These are phyloP conservation scores for Chalciporus piperatus DNA, from an alignment of 768 basidiomycete genomes.

Conservation along the genomic window DNA sequence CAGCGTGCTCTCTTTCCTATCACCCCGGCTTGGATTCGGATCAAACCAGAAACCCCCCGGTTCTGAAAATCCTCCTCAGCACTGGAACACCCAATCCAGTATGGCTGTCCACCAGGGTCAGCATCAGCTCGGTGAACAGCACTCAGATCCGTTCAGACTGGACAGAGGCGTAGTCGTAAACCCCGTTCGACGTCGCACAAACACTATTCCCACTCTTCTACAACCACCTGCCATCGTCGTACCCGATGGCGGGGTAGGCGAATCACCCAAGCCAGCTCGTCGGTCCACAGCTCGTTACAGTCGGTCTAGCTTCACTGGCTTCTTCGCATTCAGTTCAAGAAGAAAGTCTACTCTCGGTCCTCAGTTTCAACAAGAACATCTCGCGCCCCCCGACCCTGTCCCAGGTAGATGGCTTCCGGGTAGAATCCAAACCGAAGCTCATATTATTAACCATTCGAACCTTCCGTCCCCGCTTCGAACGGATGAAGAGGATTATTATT, in stretches of 20 bases:
- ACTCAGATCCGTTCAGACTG: conserved; percentile 27
- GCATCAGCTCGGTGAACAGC: conserved; percentile 41
- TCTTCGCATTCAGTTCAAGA: conserved; percentile 30
- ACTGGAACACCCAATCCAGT: conserved; percentile 53
- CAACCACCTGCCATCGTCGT: conserved; percentile 43
- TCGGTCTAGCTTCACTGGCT: conserved; percentile 41
- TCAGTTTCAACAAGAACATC: conserved; percentile 9
- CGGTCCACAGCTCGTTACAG: conserved; percentile 30
- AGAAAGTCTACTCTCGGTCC: conserved; percentile 19
- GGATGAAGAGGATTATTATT: conserved; percentile 48
- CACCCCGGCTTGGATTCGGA: conserved; percentile 35
- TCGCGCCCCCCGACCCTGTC: conserved; percentile 7
- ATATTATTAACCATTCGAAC: conserved; percentile 8
- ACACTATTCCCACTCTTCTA: conserved; percentile 26
- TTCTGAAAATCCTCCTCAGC: conserved; percentile 35
- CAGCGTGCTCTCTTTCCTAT: conserved; percentile 33
- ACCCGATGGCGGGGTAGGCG: conserved; percentile 60
- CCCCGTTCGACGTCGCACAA: conserved; percentile 27
- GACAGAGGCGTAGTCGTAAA: conserved; percentile 10
- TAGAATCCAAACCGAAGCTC: conserved; percentile 3
- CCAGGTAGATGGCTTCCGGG: conserved; percentile 19
- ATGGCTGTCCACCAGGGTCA: not conserved
- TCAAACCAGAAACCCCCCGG: conserved; percentile 16
- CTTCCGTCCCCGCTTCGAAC: conserved; percentile 22
- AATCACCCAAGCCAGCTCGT: conserved; percentile 45